phyloP scores from a whole-genome alignment of 2,329 filamentous ascomycete genomes.

The Rutstroemia sp. region DNA sequence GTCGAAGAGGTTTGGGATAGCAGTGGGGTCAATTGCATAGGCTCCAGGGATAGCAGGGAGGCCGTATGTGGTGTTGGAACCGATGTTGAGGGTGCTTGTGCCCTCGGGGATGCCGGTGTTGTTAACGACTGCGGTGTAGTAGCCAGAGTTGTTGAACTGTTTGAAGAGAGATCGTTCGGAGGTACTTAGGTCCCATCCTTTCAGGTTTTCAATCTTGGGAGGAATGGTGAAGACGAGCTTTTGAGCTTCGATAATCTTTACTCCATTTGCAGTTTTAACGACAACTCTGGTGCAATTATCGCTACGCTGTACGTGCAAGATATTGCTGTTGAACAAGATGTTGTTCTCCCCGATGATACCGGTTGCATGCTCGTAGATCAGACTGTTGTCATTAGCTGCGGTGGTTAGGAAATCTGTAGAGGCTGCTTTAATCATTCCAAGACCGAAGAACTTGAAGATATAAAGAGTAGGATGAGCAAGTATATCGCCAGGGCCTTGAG shows the following conservation, averaged over 20 bases:
- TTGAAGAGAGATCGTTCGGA: constrained; percentile 32
- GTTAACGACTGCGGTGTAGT: constrained; percentile 33
- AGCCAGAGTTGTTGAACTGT: constrained; percentile 32
- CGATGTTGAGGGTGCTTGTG: constrained; percentile 24
- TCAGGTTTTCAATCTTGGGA: constrained; percentile 31
- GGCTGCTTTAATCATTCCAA: constrained; percentile 11
- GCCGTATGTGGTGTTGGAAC: constrained; percentile 24
- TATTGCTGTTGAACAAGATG: constrained; percentile 14
- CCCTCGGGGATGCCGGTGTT: constrained; percentile 31
- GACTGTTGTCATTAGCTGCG: constrained; percentile 10
- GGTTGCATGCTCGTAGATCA: constrained; percentile 15
- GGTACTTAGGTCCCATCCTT: constrained; percentile 30
- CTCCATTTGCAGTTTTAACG: constrained; percentile 27
- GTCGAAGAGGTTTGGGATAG: constrained; percentile 11
- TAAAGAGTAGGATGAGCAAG: constrained; percentile 37
- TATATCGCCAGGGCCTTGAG: constrained; percentile 39
- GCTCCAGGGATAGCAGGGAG: constrained; percentile 28
- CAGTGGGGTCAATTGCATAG: constrained; percentile 23
- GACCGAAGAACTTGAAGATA: constrained; percentile 36
- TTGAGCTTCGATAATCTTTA: constrained; percentile 31
- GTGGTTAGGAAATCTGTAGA: constrained; percentile 14
- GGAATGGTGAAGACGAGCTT: constrained; percentile 38
- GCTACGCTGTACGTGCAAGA: constrained; percentile 13
- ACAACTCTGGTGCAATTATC: constrained; percentile 23
- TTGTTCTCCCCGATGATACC: constrained; percentile 4